Evolutionary conservation across 2,329 filamentous ascomycete genomes (phyloP), one percentile per base, ranked within the genome.

Genomic region (Fusarium sp.): DNA sequence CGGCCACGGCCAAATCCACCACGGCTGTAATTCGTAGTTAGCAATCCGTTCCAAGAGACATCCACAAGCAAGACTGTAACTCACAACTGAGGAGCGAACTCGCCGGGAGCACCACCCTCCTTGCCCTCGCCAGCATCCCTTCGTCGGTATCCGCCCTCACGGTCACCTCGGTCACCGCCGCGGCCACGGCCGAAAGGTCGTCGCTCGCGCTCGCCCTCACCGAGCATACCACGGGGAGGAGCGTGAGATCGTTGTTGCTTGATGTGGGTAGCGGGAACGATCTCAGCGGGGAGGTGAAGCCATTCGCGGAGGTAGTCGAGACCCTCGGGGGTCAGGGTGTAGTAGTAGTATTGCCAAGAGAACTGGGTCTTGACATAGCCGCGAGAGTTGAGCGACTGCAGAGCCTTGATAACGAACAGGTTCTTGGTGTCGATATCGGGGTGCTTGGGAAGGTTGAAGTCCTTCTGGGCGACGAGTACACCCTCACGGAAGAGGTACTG

Each of bases 271-370:
- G 96, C 94, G 77, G 96, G 96, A 76, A 99, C 96, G 81, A 99
- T 97, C 90, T 99, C 96, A 82, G 96, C 94, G 79, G 96, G 96
- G 79, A 99, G 92, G 87, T 99, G 96, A 78, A 99, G 94, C 96
- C 96, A 99, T 89, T 99, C 96, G 82, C 96, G 95, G 83, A 99
- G 94, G 90, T 99, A 99, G 88, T 98, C 95, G 83, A 99, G 95
- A 86, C 96, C 96, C 89, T 98, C 94, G 81, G 94, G 93, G 83
- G 95, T 97, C 85, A 99, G 91, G 85, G 96, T 97, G 91, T 99
- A 99, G 92, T 99, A 99, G 92, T 98, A 97, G 90, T 94, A 97
- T 87, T 97, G 94, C 94, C 94, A 97, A 75, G 94, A 97, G 92
- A 99, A 99, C 86, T 96, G 96, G 78, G 96, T 99, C 93, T 99